Evolutionary conservation across 176 grass and related monocot species (phyloP), one percentile per base, ranked within the genome.

Genomic region (Lolium rigidum): DNA sequence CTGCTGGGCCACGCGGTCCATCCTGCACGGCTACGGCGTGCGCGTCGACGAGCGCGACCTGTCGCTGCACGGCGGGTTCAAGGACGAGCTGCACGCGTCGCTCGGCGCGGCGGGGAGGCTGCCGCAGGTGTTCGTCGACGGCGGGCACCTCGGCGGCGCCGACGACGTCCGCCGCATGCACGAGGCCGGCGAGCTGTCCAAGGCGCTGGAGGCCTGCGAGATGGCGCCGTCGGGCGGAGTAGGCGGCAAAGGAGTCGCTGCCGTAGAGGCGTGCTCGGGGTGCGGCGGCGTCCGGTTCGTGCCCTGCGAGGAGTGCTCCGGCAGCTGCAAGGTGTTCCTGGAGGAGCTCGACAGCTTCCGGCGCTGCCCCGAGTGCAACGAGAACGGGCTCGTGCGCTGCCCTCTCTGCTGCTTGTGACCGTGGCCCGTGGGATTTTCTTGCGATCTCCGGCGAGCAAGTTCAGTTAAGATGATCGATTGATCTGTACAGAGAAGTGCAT

Each of bases 271-370:
- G 17, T 96, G 97, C 85, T 84, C 86, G n/a, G 82, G 90, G n/a
- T 99, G 97, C 69, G 97, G 97, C 65, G 97, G 85, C 63, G 89
- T 97, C 50, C 83, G 82, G 62, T 99, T 99, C 85, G 86, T 97
- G 76, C 94, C 92, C 12, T 99, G 97, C 89, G 89, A 94, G 72
- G 88, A 90, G n/a, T 97, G 97, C 87, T 99, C 90, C 13, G 94
- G 97, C 51, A 99, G 97, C 91, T 99, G 97, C 83, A 99, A 99
- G 89, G 94, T 99, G 84, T 99, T 91, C 83, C 87, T 97, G 55
- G 72, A 80, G 62, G 90, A 94, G 17, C 78, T 76, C 28, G 89
- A 83, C 31, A 92, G 89, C 12, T 99, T 99, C 84, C 26, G 88
- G 60, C 79, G 94, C 9, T 99, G 97, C 74, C 79, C 87, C 77